Evolutionary conservation across 106 monocot species (phyloP).

Genomic region (Phalaenopsis aphrodite): DNA sequence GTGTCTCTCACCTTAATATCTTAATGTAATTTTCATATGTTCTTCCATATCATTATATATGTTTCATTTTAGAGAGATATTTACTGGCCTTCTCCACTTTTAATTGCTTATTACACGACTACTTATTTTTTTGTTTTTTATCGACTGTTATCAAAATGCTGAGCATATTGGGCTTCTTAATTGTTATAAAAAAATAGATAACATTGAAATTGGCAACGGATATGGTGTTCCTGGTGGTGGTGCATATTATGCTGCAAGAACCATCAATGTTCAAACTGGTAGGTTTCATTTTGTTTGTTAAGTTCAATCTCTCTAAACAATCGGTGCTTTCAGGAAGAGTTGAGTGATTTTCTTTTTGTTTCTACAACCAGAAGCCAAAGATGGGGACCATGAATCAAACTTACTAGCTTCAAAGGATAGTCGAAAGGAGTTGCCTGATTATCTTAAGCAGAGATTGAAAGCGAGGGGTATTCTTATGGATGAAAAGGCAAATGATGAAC

Average conservation of each 20-base stretch:
- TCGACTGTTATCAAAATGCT: background rate
- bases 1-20: background rate
- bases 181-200: constrained; percentile 33
- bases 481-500: constrained; percentile 25
- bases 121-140: background rate
- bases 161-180: background rate
- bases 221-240: constrained; percentile 99
- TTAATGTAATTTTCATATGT: background rate
- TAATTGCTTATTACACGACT: background rate
- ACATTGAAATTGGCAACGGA: constrained; percentile 97
- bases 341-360: background rate
- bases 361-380: constrained; percentile 23
- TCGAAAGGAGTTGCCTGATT: constrained; percentile 66
- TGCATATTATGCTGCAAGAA: constrained; percentile 54
- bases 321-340: background rate
- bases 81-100: background rate
- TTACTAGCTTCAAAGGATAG: constrained; percentile 16
- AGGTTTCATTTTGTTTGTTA: constrained; percentile 14
- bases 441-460: constrained; percentile 74
- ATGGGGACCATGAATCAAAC: constrained; percentile 14
- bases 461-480: constrained; percentile 86
- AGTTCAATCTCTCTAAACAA: background rate
- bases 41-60: background rate
- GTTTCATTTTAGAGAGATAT: background rate
- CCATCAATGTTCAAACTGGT: constrained; percentile 32